Base-by-base conservation (phyloP, 495 filamentous ascomycete genomes). In the Terfezia claveryi region DNA sequence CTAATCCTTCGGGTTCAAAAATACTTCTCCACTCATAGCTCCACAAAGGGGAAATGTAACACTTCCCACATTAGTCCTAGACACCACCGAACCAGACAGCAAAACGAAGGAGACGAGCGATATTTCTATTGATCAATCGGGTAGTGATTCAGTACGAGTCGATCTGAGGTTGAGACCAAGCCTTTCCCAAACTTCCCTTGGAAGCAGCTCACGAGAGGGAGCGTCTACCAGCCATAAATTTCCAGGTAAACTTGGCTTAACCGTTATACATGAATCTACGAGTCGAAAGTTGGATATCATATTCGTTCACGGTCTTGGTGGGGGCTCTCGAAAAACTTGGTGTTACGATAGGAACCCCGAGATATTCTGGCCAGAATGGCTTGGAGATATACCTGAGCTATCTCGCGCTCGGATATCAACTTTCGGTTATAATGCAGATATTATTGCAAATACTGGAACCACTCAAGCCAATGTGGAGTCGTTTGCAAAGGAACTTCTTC, bases 341-440 rank as follows among this genome's bases (percentile, higher is more conserved):
- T 57, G 58, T 10, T 64, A 68, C 23, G 54, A 64, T 51, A 56
- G 52, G 11, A 58, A 60, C 27, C 57, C 60, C 1, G 38, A 52
- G 0, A 54, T 62, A 46, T 70, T 61, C 54, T 71, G 69, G 70
- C 70, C 70, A 36, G 58, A 62, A 54, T 71, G 70, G 70, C 63
- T 72, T 38, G 61, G 68, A 5, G 37, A 56, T n/a, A 32, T 51
- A n/a, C 41, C 41, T 5, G 67, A 71, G 41, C 38, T 72, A 36
- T 38, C 56, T 17, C 55, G 62, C 41, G 66, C 68, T 16, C 59
- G 70, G 10, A 68, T 71, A 16, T 64, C 67, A 38, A 66, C 53
- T 11, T 71, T 69, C 60, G 70, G 70, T 4, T 73, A 72, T 55
- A 60, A 70, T 51, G 64, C 68, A 8, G 55, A 67, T 36, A 53